phyloP scores from a whole-genome alignment of 805 yeast species.

The Saccharomycopsis babjevae region DNA sequence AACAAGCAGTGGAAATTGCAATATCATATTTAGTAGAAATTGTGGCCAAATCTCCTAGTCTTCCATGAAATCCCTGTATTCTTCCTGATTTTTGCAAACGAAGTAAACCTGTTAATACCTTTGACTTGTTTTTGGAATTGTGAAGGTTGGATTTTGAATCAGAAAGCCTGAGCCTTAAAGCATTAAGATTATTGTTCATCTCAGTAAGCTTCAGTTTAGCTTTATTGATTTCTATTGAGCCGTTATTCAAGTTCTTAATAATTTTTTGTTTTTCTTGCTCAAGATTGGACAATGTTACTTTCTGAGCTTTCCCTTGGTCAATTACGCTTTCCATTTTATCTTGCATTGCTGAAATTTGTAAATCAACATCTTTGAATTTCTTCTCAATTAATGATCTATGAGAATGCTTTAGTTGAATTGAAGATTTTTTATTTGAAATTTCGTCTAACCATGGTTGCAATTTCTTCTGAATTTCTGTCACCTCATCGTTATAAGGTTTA shows the following conservation, averaged over 20 bases:
- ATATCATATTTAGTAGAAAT: slow-evolving; percentile 84
- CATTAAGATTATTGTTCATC: slow-evolving; percentile 43
- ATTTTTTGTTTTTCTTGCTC: slow-evolving; percentile 41
- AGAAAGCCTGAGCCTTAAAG: slow-evolving; percentile 48
- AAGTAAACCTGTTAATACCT: slow-evolving; percentile 58
- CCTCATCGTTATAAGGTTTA: slow-evolving; percentile 50
- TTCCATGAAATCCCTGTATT: slow-evolving; percentile 76
- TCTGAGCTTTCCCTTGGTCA: slow-evolving; percentile 39
- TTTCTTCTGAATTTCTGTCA: slow-evolving; percentile 50
- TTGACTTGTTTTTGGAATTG: slow-evolving; percentile 54
- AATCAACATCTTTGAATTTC: slow-evolving; percentile 33
- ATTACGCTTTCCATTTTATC: slow-evolving; percentile 35
- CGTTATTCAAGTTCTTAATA: slow-evolving; percentile 44
- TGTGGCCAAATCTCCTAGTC: slow-evolving; percentile 86
- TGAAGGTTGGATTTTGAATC: slow-evolving; percentile 57
- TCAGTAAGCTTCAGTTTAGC: slow-evolving; percentile 41
- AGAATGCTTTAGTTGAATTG: slow-evolving; percentile 53
- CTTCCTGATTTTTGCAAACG: slow-evolving; percentile 72
- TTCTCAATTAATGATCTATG: slow-evolving; percentile 50
- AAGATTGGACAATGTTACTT: slow-evolving; percentile 35
- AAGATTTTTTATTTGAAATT: slow-evolving; percentile 51
- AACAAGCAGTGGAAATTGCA: slow-evolving; percentile 92
- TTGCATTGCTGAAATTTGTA: slow-evolving; percentile 37
- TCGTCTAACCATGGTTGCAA: slow-evolving; percentile 78
- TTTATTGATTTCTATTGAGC: slow-evolving; percentile 43